Conservation (phyloP, 495 filamentous ascomycete genomes). For the Aspergillus kassunensis region DNA sequence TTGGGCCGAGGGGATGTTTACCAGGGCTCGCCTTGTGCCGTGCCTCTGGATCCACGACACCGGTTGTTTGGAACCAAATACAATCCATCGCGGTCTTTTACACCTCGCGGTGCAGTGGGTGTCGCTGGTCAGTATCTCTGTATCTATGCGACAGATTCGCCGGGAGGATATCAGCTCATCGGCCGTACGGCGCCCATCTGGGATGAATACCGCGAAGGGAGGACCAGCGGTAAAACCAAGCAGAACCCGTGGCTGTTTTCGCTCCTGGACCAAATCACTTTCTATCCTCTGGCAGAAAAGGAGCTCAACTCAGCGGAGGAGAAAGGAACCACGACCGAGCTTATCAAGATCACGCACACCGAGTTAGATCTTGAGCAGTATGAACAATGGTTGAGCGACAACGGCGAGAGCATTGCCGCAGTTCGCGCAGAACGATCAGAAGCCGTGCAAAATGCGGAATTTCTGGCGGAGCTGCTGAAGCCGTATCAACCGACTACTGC, state of each 20-base stretch:
- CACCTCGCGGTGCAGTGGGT: conserved; percentile 46
- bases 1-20: conserved; percentile 49
- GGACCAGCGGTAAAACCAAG: not conserved
- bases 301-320: not conserved
- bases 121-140: conserved; percentile 48
- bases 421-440: not conserved
- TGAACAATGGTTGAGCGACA: not conserved
- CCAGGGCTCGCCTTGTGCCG: conserved; percentile 39
- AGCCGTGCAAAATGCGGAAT: not conserved
- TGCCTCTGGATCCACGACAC: conserved; percentile 48
- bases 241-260: conserved; percentile 3
- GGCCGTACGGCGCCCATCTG: conserved; percentile 42
- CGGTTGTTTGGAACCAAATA: conserved; percentile 47
- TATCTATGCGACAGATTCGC: conserved; percentile 50
- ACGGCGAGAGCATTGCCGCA: not conserved
- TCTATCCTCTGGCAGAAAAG: not conserved
- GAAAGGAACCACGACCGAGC: not conserved
- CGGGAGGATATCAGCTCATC: conserved; percentile 50
- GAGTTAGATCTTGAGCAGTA: not conserved
- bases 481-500: not conserved
- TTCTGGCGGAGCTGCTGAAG: not conserved
- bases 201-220: not conserved
- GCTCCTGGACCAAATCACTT: conserved; percentile 3
- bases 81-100: conserved; percentile 51
- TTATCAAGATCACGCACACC: conserved; percentile 1